A percentile compares a stretch with the other conserved stretches of the same genome.
phyloP scores from a whole-genome alignment of 2,329 filamentous ascomycete genomes.

The Fusarium miscanthi region DNA sequence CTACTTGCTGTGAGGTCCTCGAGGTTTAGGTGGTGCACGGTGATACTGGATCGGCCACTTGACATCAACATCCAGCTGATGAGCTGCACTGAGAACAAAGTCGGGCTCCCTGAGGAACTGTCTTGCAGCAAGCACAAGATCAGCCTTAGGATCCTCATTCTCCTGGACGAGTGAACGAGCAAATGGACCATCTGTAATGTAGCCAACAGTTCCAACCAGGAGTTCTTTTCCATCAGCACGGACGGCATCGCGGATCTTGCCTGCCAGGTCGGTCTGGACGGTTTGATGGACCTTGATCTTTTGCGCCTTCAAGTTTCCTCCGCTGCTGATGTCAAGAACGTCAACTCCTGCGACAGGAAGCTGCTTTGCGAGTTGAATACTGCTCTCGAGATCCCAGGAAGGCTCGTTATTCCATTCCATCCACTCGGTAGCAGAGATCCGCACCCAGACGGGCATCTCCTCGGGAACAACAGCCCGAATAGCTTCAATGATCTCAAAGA shows the following conservation, averaged over 20 bases:
- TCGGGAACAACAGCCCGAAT: slow-evolving; percentile 64
- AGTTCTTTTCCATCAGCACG: slow-evolving; percentile 60
- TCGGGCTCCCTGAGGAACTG: slow-evolving; percentile 87
- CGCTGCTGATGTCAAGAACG: slow-evolving; percentile 83
- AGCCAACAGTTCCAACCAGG: slow-evolving; percentile 79
- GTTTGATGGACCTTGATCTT: slow-evolving; percentile 70
- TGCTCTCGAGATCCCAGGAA: slow-evolving; percentile 76
- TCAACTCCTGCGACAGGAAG: slow-evolving; percentile 82
- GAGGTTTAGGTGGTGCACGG: slow-evolving; percentile 31
- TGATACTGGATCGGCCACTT: slow-evolving; percentile 76
- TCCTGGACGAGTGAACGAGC: slow-evolving; percentile 70
- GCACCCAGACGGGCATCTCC: slow-evolving; percentile 66
- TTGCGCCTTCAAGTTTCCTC: slow-evolving; percentile 73
- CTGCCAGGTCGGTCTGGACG: slow-evolving; percentile 81
- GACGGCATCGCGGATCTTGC: slow-evolving; percentile 75
- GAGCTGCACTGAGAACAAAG: slow-evolving; percentile 78
- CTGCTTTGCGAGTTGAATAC: slow-evolving; percentile 55
- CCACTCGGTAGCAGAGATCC: slow-evolving; percentile 73
- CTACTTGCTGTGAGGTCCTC: not conserved
- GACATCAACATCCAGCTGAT: slow-evolving; percentile 76
- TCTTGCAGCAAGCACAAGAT: slow-evolving; percentile 79
- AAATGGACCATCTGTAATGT: slow-evolving; percentile 75
- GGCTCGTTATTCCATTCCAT: slow-evolving; percentile 60
- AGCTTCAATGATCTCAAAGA: slow-evolving; percentile 64
- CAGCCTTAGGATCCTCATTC: slow-evolving; percentile 60